Base-by-base conservation (phyloP, 108 stramenopile species). In the Fistulifera pelliculosa region DNA sequence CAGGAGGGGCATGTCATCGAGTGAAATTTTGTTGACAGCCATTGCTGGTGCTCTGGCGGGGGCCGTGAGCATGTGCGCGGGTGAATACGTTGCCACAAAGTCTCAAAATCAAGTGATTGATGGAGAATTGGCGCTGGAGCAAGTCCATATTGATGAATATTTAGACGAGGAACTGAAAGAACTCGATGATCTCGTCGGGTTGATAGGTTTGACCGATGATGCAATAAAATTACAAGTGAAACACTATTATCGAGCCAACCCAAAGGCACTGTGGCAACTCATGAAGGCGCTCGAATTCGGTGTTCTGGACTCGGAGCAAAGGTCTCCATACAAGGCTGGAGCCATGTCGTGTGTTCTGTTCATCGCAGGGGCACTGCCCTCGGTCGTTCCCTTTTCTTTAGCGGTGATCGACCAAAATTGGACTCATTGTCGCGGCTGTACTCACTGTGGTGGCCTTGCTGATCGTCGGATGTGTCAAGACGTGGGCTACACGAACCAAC, bases 251-350 rank as follows among this genome's bases (percentile, higher is more conserved):
- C 52, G 51, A 45, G 40, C 51, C 26, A 71, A 87, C 57, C 67
- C 79, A 6, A 77, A 81, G 38, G 79, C 80, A 10, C 60, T 87
- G 11, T 51, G 83, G 38, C 76, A 87, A 55, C 60, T 83, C 10
- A 87, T 87, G 85, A 70, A 66, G 22, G 76, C 80, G 25, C 61
- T 87, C 8, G 85, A 87, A 64, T 82, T 87, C 40, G 85, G 85
- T 43, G 77, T 87, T 11, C 52, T 87, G 6, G 85, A 87, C 31
- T 66, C 73, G 23, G 85, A 87, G 57, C 49, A 67, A 11, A 58
- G 85, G 44, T 73, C 70, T 38, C 85, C 85, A 16, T 2, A 74
- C 26, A 49, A 51, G 40, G 85, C 85, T 17, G 81, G 78, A 25
- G 47, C 47, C 6, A 42, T 72, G 13, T 77, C 75, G 31, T 72